Percentiles rank a stretch among this genome's conserved stretches.
These are phyloP conservation scores for barley (Hordeum vulgare) DNA, from an alignment of 176 grass and related monocot genomes.

Conservation along the genomic window MorexV3_pseudomolecules_assembly NC_058520.1:1007722-1008221, in stretches of 20 bases:
- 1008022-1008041: conserved; percentile 45
- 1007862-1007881: not conserved
- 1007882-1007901: not conserved
- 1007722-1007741: not conserved
- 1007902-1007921: not conserved
- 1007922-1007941: conserved; percentile 4
- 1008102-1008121: conserved; percentile 70
- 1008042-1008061: conserved; percentile 56
- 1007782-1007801: not conserved
- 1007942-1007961: not conserved
- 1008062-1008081: conserved; percentile 80
- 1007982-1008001: conserved; percentile 43
- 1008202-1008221: conserved; percentile 76
- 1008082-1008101: conserved; percentile 64
- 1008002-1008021: conserved; percentile 52
- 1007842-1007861: not conserved
- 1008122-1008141: conserved; percentile 32
- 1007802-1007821: not conserved
- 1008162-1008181: conserved; percentile 14
- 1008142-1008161: not conserved
- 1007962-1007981: conserved; percentile 33
- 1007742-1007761: not conserved
- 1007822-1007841: not conserved
- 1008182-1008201: conserved; percentile 24
- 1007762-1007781: not conserved